Base-by-base conservation (phyloP, 257 asterid species). In the Capsicum baccatum region DNA sequence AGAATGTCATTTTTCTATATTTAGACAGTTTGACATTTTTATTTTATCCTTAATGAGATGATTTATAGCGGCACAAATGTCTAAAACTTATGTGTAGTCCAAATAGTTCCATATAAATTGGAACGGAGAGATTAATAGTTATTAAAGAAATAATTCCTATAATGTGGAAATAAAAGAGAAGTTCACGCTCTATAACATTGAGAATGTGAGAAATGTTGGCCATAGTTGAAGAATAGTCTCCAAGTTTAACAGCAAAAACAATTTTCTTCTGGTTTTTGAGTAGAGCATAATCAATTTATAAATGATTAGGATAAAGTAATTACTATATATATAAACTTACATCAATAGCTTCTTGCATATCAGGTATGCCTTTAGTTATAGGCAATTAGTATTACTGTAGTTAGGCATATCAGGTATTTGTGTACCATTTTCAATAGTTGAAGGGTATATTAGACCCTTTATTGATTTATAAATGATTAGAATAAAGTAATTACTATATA, bases 291-390 rank as follows among this genome's bases (percentile, higher is more conserved):
- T 39, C 44, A 39, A 39, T 39, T 39, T 39, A 4, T 39, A 4
- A 39, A 39, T 4, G 44, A 39, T 39, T 39, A 3, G 44, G 44
- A 39, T 2, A 39, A 39, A 39, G 44, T 39, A 39, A 39, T 39
- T 39, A 39, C 3, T 39, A 39, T 39, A 39, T 39, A 39, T 39
- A 8, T 0, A 69, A 85, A 88, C 98, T 79, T 91, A 96, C 99
- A 89, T 96, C 99, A 69, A 96, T 93, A 68, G 99, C 99, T 92
- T 96, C 99, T 16, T 96, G 99, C 94, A 89, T 87, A 87, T 96
- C 99, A 3, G 95, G 96, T 33, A 90, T 84, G 60, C 98, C 99
- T 89, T 93, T 90, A 26, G 98, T 94, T 79, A 52, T 82, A 64
- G 37, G 17, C 62, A 82, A 26, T 15, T 44, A 59, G 39, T 19